Conservation (phyloP, 352 stramenopile genomes). For the Globisporangium polare region DNA sequence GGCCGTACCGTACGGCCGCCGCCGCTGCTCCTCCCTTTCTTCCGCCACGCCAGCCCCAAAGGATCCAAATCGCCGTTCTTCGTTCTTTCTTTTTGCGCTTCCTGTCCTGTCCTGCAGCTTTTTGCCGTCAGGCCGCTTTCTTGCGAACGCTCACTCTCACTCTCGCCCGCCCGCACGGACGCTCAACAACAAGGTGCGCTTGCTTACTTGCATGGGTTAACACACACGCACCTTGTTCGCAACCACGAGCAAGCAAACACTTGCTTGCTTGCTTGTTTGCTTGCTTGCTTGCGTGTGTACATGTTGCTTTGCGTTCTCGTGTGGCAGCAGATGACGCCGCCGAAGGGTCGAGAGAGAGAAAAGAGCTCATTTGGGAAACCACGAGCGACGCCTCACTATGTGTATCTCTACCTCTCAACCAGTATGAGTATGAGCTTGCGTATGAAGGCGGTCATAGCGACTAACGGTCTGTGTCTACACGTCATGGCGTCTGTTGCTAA, state of each 20-base stretch:
- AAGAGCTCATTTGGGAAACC: constrained; percentile 1
- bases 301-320: neutral
- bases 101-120: no score
- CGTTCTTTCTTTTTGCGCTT: neutral
- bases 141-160: neutral
- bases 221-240: neutral
- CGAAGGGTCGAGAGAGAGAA: constrained; percentile 8
- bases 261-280: neutral
- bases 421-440: neutral
- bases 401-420: neutral
- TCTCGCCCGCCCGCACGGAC: neutral
- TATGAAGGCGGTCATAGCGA: neutral
- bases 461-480: neutral
- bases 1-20: neutral
- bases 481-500: neutral
- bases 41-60: neutral
- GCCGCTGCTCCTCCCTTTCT: neutral
- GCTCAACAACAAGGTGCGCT: neutral
- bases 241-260: neutral
- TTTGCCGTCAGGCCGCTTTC: neutral
- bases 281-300: neutral
- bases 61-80: neutral
- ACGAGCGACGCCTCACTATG: neutral
- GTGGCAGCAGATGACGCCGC: constrained; percentile 1
- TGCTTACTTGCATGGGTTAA: neutral